phyloP scores from a whole-genome alignment of 2,329 filamentous ascomycete genomes.

The Orbilia quercus region DNA sequence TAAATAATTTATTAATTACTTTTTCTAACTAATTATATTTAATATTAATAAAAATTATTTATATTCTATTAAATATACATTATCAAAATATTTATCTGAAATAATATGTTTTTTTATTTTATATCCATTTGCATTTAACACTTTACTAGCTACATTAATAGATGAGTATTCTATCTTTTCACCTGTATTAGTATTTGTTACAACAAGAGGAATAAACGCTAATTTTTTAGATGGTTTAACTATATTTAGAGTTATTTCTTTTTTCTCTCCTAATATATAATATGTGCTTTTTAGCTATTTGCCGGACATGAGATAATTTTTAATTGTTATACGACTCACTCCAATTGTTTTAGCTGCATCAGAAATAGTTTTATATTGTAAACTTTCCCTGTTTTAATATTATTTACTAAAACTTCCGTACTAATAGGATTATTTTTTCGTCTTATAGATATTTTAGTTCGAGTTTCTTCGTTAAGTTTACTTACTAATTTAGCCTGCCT shows the following conservation, averaged over 20 bases:
- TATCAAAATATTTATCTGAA: slow-evolving; percentile 14
- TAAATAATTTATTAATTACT: slow-evolving; percentile 5
- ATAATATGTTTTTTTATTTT: slow-evolving; percentile 17
- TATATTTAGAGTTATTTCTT: slow-evolving; percentile 12
- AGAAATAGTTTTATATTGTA: slow-evolving; percentile 16
- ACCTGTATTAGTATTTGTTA: slow-evolving; percentile 11
- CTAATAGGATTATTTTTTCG: slow-evolving; percentile 15
- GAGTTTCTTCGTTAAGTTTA: background rate
- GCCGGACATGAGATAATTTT: slow-evolving; percentile 11
- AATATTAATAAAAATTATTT: background rate
- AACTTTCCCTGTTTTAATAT: slow-evolving; percentile 14
- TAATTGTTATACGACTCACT: slow-evolving; percentile 12
- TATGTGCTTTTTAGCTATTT: slow-evolving; percentile 13
- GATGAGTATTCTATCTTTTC: slow-evolving; percentile 11
- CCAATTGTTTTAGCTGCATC: slow-evolving; percentile 12
- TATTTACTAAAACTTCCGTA: slow-evolving; percentile 13
- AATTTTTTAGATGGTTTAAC: slow-evolving; percentile 14
- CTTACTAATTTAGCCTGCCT: too few species aligned
- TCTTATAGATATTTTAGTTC: slow-evolving; percentile 9
- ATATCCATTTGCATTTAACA: slow-evolving; percentile 11
- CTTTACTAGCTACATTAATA: slow-evolving; percentile 15
- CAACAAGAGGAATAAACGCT: slow-evolving; percentile 11
- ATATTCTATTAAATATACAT: slow-evolving; percentile 16
- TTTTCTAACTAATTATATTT: slow-evolving; percentile 7
- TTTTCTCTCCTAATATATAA: slow-evolving; percentile 10